These are phyloP conservation scores for Aureobasidium melanogenum DNA, from an alignment of 2,329 filamentous ascomycete species.

Conservation along the genomic window DNA sequence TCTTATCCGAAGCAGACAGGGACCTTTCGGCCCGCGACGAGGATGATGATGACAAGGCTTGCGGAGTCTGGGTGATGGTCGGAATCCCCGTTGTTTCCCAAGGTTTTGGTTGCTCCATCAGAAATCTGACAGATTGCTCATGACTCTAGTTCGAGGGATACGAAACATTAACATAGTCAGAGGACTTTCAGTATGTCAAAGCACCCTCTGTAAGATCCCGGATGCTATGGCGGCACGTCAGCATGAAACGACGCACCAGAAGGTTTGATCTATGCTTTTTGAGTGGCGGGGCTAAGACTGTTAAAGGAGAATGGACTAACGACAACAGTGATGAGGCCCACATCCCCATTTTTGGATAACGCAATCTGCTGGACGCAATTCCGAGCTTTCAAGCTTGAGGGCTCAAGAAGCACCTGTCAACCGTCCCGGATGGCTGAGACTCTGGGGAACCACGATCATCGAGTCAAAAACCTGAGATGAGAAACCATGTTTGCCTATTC, in stretches of 20 bases:
- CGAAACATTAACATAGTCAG: neutral
- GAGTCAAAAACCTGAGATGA: neutral
- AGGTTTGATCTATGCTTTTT: constrained; percentile 1
- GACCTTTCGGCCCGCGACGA: neutral
- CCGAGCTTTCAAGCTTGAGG: neutral
- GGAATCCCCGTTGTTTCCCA: neutral
- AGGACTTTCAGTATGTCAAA: neutral
- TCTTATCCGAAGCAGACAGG: constrained; percentile 19
- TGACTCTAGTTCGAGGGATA: neutral
- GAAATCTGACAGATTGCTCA: neutral
- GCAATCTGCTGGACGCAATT: neutral
- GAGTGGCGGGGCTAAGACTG: neutral
- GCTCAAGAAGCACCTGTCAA: neutral
- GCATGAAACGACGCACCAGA: constrained; percentile 4
- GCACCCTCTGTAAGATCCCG: neutral
- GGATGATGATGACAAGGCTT: constrained; percentile 18
- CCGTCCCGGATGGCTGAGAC: neutral
- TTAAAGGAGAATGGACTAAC: neutral
- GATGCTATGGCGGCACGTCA: neutral
- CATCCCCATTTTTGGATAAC: neutral
- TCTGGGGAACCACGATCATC: neutral
- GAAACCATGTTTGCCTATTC: neutral
- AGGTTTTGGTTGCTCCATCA: neutral
- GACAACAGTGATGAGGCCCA: neutral
- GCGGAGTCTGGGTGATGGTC: neutral